Base-by-base conservation (phyloP, 2,329 filamentous ascomycete genomes). In the Fusarium transvaalense region DNA sequence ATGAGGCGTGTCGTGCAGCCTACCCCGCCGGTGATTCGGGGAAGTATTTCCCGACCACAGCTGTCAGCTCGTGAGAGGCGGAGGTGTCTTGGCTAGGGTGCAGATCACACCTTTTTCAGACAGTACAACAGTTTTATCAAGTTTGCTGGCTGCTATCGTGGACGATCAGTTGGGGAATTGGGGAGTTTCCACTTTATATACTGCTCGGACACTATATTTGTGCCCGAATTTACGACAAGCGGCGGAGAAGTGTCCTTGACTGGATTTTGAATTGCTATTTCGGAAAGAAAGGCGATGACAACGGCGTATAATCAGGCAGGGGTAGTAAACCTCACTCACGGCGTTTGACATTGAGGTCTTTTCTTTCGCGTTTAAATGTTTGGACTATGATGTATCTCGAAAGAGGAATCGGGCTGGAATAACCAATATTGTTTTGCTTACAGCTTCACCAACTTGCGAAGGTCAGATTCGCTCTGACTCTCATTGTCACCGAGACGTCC, bases 401-500 rank as follows among this genome's bases (percentile, higher is more conserved):
- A 25, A 21, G 4, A 13, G 21, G 14, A 41, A 41, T 9, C 3
- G 2, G 6, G 17, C 21, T 1, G 15, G 3, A 7, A 17, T 23
- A 0, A 3, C 6, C 21, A 14, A 25, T 3, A 7, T 4, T 25
- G 14, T 6, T 25, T 10, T 2, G 3, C 5, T 47, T 14, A 63
- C 19, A 38, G 48, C 15, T 43, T 34, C 1, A 64, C 43, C 25
- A 76, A 39, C 38, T 74, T 71, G 34, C 62, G 68, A 9, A 76
- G 53, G 10, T 61, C 67, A 7, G 74, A 74, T 23, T 76, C 74
- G 13, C 72, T 63, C 41, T 76, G 74, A 19, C 72, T 73, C 47
- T 76, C 74, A 14, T 68, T 13, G 12, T 76, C 75, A 0, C 71
- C 74, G 4, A 76, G 31, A 2, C 75, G 74, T 15, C 71, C 66